These are phyloP conservation scores for apple (Malus domestica) DNA, from an alignment of 306 rosid species.

Conservation along the genomic window ASM211411v1 NC_041791.1:24280501-24281000, in stretches of 20 bases:
- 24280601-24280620: slow-evolving; percentile 30
- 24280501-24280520: background rate
- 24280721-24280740: slow-evolving; percentile 4
- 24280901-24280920: slow-evolving; percentile 71
- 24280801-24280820: slow-evolving; percentile 57
- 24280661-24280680: slow-evolving; percentile 73
- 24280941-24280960: slow-evolving; percentile 97
- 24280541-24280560: background rate
- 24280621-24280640: slow-evolving; percentile 64
- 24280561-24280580: background rate
- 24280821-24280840: slow-evolving; percentile 91
- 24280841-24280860: slow-evolving; percentile 89
- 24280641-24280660: slow-evolving; percentile 86
- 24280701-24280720: slow-evolving; percentile 58
- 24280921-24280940: slow-evolving; percentile 80
- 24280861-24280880: slow-evolving; percentile 60
- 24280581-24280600: background rate
- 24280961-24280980: slow-evolving; percentile 82
- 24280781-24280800: background rate
- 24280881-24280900: slow-evolving; percentile 73
- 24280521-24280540: background rate
- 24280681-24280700: slow-evolving; percentile 70
- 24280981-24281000: background rate
- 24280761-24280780: background rate
- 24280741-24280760: background rate